Evolutionary conservation across 164 flowering plant species (phyloP).

Genomic region (Berberis vulgaris): DNA sequence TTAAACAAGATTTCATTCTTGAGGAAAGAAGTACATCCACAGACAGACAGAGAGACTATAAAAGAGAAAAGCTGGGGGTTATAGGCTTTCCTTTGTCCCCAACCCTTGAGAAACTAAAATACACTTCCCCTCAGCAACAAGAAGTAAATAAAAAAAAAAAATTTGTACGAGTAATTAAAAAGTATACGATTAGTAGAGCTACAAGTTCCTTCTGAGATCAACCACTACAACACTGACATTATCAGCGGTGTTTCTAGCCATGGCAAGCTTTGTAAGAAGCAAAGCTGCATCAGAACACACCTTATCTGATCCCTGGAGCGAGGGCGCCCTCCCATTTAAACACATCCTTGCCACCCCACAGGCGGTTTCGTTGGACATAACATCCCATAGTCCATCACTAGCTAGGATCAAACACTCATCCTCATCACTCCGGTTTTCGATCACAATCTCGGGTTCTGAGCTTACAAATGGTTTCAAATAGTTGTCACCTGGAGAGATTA

Average conservation of each 20-base stretch:
- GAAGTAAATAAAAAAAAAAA: no score
- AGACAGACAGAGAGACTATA: no score
- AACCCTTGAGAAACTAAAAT: no score
- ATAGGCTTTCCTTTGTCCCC: no score
- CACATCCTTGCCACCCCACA: constrained; percentile 72
- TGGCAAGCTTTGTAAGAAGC: constrained; percentile 70
- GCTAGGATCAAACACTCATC: constrained; percentile 75
- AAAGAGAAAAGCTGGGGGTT: no score
- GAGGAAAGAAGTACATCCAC: no score
- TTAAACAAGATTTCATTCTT: no score
- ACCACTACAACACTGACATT: constrained; percentile 80
- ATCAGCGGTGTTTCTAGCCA: constrained; percentile 64
- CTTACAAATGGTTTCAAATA: constrained; percentile 71
- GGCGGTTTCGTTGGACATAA: constrained; percentile 59
- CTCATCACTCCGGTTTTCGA: constrained; percentile 37
- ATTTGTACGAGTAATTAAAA: no score
- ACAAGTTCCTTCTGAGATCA: constrained; percentile 39
- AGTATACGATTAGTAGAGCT: background rate
- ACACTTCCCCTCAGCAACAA: no score
- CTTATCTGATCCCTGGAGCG: constrained; percentile 42
- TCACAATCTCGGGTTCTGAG: constrained; percentile 59
- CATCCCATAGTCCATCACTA: constrained; percentile 85
- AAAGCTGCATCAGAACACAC: constrained; percentile 70
- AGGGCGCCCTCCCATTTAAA: constrained; percentile 32
- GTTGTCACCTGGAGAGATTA: constrained; percentile 33